These are phyloP conservation scores for Venturia pyrina DNA, from an alignment of 2,329 filamentous ascomycete genomes.

Conservation along the genomic window DNA sequence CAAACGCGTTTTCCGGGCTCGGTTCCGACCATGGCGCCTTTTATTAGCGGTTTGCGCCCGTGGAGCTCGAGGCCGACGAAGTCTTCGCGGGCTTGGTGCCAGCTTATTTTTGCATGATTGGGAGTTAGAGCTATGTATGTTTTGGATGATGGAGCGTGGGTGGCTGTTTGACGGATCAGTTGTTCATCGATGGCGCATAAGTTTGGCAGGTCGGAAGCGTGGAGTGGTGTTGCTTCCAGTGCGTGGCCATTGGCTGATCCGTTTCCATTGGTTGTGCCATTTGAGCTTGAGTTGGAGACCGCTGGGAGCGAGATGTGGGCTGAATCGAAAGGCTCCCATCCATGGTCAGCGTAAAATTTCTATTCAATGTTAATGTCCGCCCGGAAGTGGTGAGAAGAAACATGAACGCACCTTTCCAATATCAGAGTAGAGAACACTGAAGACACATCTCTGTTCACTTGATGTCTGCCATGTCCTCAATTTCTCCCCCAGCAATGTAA, in stretches of 20 bases:
- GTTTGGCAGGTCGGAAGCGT: conserved; percentile 48
- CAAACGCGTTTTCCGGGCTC: conserved; percentile 50
- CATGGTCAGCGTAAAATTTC: conserved; percentile 64
- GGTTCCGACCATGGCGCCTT: conserved; percentile 57
- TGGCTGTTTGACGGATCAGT: conserved; percentile 47
- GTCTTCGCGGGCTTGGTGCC: conserved; percentile 74
- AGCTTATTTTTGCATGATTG: conserved; percentile 56
- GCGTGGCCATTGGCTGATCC: neutral
- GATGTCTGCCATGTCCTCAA: conserved; percentile 42
- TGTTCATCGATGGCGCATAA: conserved; percentile 56
- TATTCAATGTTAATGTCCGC: conserved; percentile 13
- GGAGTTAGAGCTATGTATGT: conserved; percentile 58
- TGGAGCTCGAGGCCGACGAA: conserved; percentile 61
- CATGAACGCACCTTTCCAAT: conserved; percentile 51
- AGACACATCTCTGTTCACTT: conserved; percentile 36
- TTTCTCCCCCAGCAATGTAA: conserved; percentile 51
- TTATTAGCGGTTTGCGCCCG: conserved; percentile 46
- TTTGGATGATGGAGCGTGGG: conserved; percentile 28
- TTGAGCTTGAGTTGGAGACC: conserved; percentile 17
- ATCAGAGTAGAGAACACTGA: conserved; percentile 78
- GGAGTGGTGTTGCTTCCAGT: conserved; percentile 37
- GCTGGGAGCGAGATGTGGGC: conserved; percentile 58
- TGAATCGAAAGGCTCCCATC: conserved; percentile 68
- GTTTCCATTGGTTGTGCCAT: neutral
- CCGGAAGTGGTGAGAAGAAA: neutral